These are phyloP conservation scores for Botryosphaeria dothidea DNA, from an alignment of 2,329 filamentous ascomycete species.

Conservation along the genomic window DNA sequence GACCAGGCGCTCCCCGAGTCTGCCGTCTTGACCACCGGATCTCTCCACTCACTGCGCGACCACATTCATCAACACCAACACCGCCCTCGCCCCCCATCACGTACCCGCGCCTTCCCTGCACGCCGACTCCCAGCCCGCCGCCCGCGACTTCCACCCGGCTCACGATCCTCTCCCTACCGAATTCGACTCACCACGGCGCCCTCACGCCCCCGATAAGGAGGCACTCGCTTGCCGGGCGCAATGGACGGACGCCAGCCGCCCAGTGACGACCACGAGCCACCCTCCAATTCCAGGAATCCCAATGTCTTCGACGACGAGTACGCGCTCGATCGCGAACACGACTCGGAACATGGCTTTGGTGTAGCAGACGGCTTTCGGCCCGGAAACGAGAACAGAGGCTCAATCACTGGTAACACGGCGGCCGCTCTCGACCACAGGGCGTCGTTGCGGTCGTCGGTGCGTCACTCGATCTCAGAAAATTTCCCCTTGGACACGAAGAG, in stretches of 20 bases:
- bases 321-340: conserved; percentile 41
- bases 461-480: conserved; percentile 17
- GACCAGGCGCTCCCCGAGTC: conserved; percentile 27
- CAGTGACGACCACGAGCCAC: conserved; percentile 30
- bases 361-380: conserved; percentile 50
- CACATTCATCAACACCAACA: conserved; percentile 26
- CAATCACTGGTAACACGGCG: conserved; percentile 21
- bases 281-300: conserved; percentile 31
- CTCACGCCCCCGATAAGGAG: conserved; percentile 20
- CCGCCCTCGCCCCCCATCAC: conserved; percentile 21
- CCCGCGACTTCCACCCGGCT: not conserved
- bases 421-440: conserved; percentile 15
- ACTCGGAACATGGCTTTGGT: conserved; percentile 42
- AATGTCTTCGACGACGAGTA: conserved; percentile 53
- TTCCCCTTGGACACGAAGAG: conserved; percentile 12
- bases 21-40: conserved; percentile 29
- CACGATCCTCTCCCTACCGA: conserved; percentile 9
- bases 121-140: not conserved
- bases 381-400: conserved; percentile 28
- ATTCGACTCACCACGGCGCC: conserved; percentile 21
- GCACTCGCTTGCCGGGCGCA: conserved; percentile 26
- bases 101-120: not conserved
- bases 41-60: conserved; percentile 20
- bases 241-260: conserved; percentile 40
- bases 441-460: conserved; percentile 25